Evolutionary conservation across 768 basidiomycete species (phyloP), one percentile per base, ranked within the genome.

Genomic region (Leucosporidium yakuticum): DNA sequence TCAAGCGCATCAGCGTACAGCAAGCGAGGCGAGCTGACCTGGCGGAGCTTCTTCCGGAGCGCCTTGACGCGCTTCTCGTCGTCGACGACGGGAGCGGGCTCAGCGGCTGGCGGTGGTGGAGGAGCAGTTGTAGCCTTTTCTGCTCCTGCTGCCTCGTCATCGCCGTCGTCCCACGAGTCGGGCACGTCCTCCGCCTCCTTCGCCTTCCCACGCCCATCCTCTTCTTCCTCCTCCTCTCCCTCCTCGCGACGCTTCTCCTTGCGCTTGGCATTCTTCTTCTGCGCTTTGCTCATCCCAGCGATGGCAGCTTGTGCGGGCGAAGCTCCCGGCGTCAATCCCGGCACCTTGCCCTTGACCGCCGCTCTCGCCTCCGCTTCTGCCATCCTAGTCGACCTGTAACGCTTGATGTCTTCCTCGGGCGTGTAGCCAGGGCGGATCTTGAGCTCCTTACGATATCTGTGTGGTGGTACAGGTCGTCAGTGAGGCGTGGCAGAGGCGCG

Each of bases 351-450:
- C 25, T 49, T 64, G 20, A 1, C 17, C 2, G 57, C 57, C 1
- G 44, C 48, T 15, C 54, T 57, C 25, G 55, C 64, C 15, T 63
- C 69, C 25, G 56, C 20, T 14, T 66, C 69, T 25, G 36, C 36
- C 2, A 57, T 25, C 5, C 63, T 61, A 4, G 49, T n/a, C 0
- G 63, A 25, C 8, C 70, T 63, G 55, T 64, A 71, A 8, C 60
- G 50, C 2, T 25, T 44, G 31, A 68, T 61, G 60, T 71, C 70
- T 21, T 71, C 70, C 19, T 58, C 56, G 3, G 70, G 70, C 0
- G 70, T 71, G 70, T 29, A 71, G 21, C 70, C 70, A 0, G 70
- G 66, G 17, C 70, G 63, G 56, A 71, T 58, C 60, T 68, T 67
- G 66, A 62, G 32, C 54, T 71, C 70, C 25, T 64, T 61, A 29